Evolutionary conservation across 2,329 filamentous ascomycete species (phyloP), one percentile per base, ranked within the genome.

Genomic region (Ascocoryne sarcoides): DNA sequence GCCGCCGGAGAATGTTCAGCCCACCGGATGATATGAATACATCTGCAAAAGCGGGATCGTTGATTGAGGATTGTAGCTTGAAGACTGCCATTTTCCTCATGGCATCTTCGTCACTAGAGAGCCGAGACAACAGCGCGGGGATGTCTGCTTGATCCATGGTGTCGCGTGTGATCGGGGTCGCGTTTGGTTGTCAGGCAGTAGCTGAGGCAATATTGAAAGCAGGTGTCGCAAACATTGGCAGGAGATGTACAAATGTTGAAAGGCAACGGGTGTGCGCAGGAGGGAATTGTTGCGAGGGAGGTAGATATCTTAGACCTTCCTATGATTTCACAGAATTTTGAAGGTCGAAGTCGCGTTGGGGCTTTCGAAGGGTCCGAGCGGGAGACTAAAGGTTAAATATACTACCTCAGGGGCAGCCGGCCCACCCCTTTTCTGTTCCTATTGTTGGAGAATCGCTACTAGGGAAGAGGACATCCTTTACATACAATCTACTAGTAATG

Each of bases 81-180:
- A 98, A 98, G 46, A 93, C 92, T 45, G 92, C 92, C 86, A 96
- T 95, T 65, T 98, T 98, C 58, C 89, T 86, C 53, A 86, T 82
- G 42, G 86, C 89, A 70, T 98, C 92, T 65, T 95, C 77, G 53
- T 81, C 75, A 64, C 76, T 80, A 30, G 73, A 68, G 46, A 82
- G 67, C 50, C 76, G 76, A 65, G 74, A 68, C 53, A 82, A 67
- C 52, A 82, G 70, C 60, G 73, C 72, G 36, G 77, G 77, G 52
- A 82, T 77, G 53, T 81, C 77, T 54, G 74, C 75, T 65, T 80
- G 76, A 57, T 82, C 77, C 77, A 82, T 55, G 39, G 17, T 40
- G 41, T 36, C 29, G 39, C 33, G 18, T 36, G 23, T 26, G 12
- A 7, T 26, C 7, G 23, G 23, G 5, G 10, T 32, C 30, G 15